phyloP scores from a whole-genome alignment of 768 basidiomycete genomes.

The Collybiopsis confluens region DNA sequence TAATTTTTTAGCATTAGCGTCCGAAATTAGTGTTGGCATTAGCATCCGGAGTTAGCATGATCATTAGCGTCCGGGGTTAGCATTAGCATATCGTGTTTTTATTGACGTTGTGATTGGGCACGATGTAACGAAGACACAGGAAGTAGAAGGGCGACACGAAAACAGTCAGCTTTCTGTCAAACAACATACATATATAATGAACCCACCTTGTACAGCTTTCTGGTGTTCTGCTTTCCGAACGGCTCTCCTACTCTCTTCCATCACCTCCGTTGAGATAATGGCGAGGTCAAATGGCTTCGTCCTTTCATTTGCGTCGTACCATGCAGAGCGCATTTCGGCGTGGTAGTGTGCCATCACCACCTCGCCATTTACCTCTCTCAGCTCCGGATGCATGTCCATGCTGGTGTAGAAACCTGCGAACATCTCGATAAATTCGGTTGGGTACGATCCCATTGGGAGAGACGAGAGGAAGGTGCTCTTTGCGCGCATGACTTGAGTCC shows the following conservation, averaged over 20 bases:
- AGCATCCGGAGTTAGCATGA: too few relatives aligned
- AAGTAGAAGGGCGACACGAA: too few relatives aligned
- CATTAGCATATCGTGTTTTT: too few relatives aligned
- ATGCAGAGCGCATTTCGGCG: neutral
- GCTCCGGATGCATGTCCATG: slow-evolving; percentile 7
- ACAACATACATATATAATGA: neutral
- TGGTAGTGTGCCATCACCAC: slow-evolving; percentile 5
- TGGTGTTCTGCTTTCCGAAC: neutral
- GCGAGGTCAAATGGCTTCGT: slow-evolving; percentile 1
- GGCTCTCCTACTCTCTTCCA: neutral
- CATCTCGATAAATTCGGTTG: neutral
- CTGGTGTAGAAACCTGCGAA: slow-evolving; percentile 7
- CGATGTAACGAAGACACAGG: too few relatives aligned
- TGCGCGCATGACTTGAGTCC: slow-evolving; percentile 3
- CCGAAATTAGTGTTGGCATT: too few relatives aligned
- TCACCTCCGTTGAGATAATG: neutral
- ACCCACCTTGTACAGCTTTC: neutral
- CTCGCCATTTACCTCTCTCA: neutral
- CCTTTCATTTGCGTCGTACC: slow-evolving; percentile 3
- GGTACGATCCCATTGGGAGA: neutral
- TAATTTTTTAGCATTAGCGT: too few relatives aligned
- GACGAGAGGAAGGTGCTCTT: slow-evolving; percentile 1
- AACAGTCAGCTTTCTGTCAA: too few relatives aligned
- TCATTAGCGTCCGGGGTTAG: too few relatives aligned
- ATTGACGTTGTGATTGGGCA: too few relatives aligned